Conservation (phyloP, 805 yeast species). For the Limtongia smithiae region DNA sequence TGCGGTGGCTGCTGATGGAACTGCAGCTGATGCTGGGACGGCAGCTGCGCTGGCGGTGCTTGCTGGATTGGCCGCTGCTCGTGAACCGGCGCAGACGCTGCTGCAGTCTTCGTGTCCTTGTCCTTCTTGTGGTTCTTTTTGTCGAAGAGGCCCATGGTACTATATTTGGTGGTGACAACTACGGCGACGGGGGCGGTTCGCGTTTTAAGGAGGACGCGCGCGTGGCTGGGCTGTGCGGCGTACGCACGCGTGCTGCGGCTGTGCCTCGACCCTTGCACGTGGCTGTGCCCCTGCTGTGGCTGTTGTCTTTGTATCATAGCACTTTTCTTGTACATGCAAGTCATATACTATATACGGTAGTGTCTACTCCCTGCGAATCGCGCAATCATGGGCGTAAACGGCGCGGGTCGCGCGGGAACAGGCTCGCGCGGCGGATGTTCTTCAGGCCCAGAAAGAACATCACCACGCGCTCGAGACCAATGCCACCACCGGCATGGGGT, state of each 20-base stretch:
- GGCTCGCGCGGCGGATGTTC: constrained; percentile 96
- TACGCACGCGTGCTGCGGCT: background rate
- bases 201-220: too few species aligned
- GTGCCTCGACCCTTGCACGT: too few species aligned
- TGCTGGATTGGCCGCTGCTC: too few species aligned
- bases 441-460: constrained; percentile 97
- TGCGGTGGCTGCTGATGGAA: background rate
- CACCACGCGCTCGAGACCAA: constrained; percentile 96
- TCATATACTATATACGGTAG: too few species aligned
- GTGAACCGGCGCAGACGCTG: background rate
- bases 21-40: background rate
- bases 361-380: too few species aligned
- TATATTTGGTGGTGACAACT: too few species aligned
- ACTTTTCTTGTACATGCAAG: too few species aligned
- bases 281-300: too few species aligned
- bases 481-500: constrained; percentile 99
- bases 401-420: constrained; percentile 98
- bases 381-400: constrained; percentile 68
- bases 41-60: background rate
- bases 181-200: too few species aligned
- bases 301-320: too few species aligned
- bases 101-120: constrained; percentile 1
- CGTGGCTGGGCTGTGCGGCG: constrained; percentile 8
- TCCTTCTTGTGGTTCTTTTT: background rate
- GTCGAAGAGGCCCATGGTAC: background rate